Evolutionary conservation across 352 stramenopile species (phyloP).

Genomic region (Pythium phragmitis): DNA sequence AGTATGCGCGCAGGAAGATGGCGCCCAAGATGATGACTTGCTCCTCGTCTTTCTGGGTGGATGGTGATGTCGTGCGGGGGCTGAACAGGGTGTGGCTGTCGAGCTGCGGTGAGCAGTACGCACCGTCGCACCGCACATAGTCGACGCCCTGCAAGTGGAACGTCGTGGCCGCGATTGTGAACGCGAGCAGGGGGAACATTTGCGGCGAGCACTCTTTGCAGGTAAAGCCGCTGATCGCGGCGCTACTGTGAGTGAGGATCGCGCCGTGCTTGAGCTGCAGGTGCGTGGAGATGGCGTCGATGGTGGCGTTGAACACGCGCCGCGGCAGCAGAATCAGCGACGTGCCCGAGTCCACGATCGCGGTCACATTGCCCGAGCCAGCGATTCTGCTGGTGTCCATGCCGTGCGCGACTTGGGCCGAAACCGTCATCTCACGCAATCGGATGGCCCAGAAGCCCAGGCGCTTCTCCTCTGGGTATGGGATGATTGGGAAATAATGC

Average conservation of each 20-base stretch:
- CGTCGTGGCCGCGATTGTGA: constrained; percentile 38
- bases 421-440: constrained; percentile 37
- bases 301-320: constrained; percentile 39
- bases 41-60: constrained; percentile 16
- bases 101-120: constrained; percentile 51
- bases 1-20: constrained; percentile 69
- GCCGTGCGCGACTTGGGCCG: not conserved
- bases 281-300: constrained; percentile 39
- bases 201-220: constrained; percentile 45
- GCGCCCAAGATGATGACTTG: constrained; percentile 56
- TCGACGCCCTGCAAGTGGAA: constrained; percentile 55
- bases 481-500: constrained; percentile 51
- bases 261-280: constrained; percentile 29
- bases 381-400: not conserved
- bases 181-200: constrained; percentile 55
- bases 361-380: constrained; percentile 31
- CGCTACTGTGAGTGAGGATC: constrained; percentile 27
- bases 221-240: constrained; percentile 39
- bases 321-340: constrained; percentile 58
- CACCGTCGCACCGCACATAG: constrained; percentile 64
- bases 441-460: constrained; percentile 63
- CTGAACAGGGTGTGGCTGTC: constrained; percentile 46
- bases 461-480: constrained; percentile 30
- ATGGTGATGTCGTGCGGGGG: constrained; percentile 8
- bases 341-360: constrained; percentile 68